These are phyloP conservation scores for Cryptococcus depauperatus DNA, from an alignment of 1,284 basidiomycete genomes.

Conservation along the genomic window DNA sequence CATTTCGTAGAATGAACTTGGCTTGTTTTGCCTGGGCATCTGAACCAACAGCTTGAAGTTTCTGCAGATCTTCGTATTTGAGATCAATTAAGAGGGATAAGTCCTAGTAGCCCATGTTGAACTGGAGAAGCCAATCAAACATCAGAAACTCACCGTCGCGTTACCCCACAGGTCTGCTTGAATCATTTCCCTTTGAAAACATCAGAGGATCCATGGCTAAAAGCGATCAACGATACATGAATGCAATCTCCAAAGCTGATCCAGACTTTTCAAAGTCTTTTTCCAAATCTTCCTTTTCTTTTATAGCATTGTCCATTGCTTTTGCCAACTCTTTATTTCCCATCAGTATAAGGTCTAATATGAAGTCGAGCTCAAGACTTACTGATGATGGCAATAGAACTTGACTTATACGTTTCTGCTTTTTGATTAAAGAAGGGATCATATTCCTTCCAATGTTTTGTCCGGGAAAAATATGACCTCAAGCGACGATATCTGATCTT, in stretches of 20 bases:
- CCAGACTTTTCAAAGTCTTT: constrained; percentile 24
- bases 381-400: constrained; percentile 70
- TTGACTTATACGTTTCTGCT: constrained; percentile 71
- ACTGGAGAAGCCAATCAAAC: neutral
- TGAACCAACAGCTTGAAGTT: constrained; percentile 71
- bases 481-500: constrained; percentile 73
- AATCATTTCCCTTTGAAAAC: constrained; percentile 40
- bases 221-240: constrained; percentile 29
- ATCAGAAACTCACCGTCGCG: constrained; percentile 32
- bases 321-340: constrained; percentile 33
- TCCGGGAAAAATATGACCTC: constrained; percentile 63
- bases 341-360: neutral
- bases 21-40: constrained; percentile 65
- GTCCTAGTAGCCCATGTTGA: constrained; percentile 35
- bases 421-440: constrained; percentile 85
- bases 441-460: constrained; percentile 63
- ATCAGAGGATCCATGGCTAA: neutral
- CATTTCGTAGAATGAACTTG: constrained; percentile 75
- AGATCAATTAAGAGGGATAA: constrained; percentile 45
- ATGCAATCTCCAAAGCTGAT: constrained; percentile 41
- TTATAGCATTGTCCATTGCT: constrained; percentile 32
- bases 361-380: constrained; percentile 15
- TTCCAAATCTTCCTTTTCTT: constrained; percentile 25
- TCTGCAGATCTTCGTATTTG: constrained; percentile 62
- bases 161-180: constrained; percentile 46